Percentiles rank a stretch among this genome's conserved stretches.
Conservation (phyloP, 2,329 filamentous ascomycete genomes). For the Pseudopyricularia javanii region DNA sequence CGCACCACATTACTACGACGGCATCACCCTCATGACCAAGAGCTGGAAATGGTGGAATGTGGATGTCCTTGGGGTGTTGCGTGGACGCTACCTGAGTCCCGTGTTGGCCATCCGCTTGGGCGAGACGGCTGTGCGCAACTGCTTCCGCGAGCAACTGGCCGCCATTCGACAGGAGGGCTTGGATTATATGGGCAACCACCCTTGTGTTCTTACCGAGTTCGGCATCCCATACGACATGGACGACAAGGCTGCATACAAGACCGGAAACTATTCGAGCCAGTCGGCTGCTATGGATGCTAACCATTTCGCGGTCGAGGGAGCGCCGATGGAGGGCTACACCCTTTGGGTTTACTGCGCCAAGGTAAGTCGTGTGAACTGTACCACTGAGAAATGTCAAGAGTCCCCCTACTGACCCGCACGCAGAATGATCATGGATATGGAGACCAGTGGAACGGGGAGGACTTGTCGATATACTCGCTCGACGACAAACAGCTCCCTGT, state of each 20-base stretch:
- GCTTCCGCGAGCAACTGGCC: conserved; percentile 75
- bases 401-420: conserved; percentile 7
- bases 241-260: conserved; percentile 87
- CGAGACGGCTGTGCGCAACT: conserved; percentile 88
- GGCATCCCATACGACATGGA: conserved; percentile 99
- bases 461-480: conserved; percentile 76
- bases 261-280: conserved; percentile 88
- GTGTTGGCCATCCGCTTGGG: conserved; percentile 88
- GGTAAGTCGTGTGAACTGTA: conserved; percentile 28
- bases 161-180: conserved; percentile 75
- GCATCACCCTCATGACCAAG: conserved; percentile 92
- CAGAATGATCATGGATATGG: conserved; percentile 81
- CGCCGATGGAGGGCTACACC: conserved; percentile 71
- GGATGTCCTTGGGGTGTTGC: conserved; percentile 82
- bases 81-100: conserved; percentile 77
- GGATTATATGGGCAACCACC: conserved; percentile 80
- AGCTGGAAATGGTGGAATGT: conserved; percentile 98
- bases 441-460: conserved; percentile 96
- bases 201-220: conserved; percentile 85
- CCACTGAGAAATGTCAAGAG: background rate
- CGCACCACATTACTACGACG: conserved; percentile 92
- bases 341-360: conserved; percentile 76
- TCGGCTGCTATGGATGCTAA: conserved; percentile 91
- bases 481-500: conserved; percentile 60
- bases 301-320: conserved; percentile 81